Evolutionary conservation across 1,284 basidiomycete species (phyloP), one percentile per base, ranked within the genome.

Genomic region (Fomitopsis schrenkii): DNA sequence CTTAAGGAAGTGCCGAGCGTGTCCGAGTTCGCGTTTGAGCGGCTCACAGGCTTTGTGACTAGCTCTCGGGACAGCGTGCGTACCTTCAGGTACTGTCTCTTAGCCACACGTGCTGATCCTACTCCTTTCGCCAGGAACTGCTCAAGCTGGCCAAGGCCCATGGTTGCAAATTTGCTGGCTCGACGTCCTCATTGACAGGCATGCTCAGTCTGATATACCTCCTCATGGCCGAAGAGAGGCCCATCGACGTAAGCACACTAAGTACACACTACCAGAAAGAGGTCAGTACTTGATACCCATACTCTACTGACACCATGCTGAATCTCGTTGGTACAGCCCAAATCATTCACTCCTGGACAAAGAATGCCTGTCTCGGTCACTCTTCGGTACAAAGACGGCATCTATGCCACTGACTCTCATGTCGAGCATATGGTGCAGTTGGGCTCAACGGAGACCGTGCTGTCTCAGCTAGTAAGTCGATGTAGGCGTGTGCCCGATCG

Each of bases 171-270:
- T 98, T 92, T 72, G 85, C 85, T 17, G 97, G 97, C 0, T 96
- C 93, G 9, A 99, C 97, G 0, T 97, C 94, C n/a, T 96, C 94
- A 10, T 77, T 97, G 62, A 91, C 93, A 0, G 87, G 90, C 38
- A 84, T 96, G 62, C 79, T 98, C 42, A 84, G 86, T 56, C 95
- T 98, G 61, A 87, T 96, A 45, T 98, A 98, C 74, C 95, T 95
- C 71, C 79, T 94, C 2, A 78, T 95, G 36, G 87, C 87, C 33
- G 81, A 81, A 0, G 83, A 88, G 64, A 88, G 84, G 66, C 74
- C 75, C 0, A 80, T 93, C 15, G 84, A 94, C 67, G 81, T 82
- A 1, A 75, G 78, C 2, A 76, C 75, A 5, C 71, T 95, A 28
- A 90, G 87, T 64, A 70, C 74, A 8, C 77, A 79, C 3, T 96